Percentiles rank a stretch among this genome's conserved stretches.
Evolutionary conservation across 352 stramenopile genomes (phyloP).

Genomic region (Thalassiosira hispida): DNA sequence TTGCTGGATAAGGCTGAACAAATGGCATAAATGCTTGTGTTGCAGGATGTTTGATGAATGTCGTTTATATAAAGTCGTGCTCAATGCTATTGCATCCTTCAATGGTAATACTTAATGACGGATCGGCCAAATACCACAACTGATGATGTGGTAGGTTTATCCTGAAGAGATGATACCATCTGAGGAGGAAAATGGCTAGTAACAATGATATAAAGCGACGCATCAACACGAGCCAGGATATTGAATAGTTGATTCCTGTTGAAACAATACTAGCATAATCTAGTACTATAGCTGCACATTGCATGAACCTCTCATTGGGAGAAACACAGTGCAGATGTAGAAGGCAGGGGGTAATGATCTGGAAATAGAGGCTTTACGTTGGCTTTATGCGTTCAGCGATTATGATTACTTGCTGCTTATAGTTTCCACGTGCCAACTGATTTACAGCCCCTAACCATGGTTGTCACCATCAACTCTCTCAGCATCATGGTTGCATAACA

Average conservation of each 20-base stretch:
- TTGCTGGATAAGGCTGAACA: constrained; percentile 10
- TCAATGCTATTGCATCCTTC: background rate
- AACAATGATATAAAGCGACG: background rate
- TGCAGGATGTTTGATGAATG: background rate
- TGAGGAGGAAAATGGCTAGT: background rate
- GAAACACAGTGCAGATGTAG: no score
- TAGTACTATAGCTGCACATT: no score
- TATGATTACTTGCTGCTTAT: no score
- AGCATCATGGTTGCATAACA: constrained; percentile 82
- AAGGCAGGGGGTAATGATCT: no score
- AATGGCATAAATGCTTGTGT: background rate
- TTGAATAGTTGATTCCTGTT: no score
- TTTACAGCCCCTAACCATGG: constrained; percentile 51
- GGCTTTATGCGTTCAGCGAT: no score
- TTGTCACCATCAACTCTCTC: constrained; percentile 80
- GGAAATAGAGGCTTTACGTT: no score
- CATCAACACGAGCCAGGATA: no score
- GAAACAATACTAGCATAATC: no score
- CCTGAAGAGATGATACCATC: constrained; percentile 9
- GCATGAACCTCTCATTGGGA: no score
- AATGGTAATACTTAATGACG: constrained; percentile 15
- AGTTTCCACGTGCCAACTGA: background rate
- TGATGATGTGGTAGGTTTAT: background rate
- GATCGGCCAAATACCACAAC: constrained; percentile 5
- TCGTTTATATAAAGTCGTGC: background rate